Evolutionary conservation across 2,329 filamentous ascomycete genomes (phyloP).

Genomic region (Thermothelomyces thermophilus): DNA sequence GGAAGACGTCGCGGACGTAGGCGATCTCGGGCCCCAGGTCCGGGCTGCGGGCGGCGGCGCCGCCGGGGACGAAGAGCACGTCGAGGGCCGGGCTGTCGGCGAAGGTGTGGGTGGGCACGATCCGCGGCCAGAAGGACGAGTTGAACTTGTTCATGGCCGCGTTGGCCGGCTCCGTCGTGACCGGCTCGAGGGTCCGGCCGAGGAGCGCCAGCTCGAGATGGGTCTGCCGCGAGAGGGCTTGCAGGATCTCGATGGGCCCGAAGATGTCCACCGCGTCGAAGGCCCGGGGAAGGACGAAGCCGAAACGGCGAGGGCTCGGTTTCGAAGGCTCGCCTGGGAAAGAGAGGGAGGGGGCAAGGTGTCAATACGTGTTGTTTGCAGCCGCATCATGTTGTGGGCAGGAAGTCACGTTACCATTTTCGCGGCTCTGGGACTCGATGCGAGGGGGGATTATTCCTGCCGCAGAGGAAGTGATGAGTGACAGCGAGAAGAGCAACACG

Average conservation of each 20-base stretch:
- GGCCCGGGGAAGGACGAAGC: slow-evolving; percentile 39
- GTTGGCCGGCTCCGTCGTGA: slow-evolving; percentile 30
- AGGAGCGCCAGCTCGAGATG: slow-evolving; percentile 38
- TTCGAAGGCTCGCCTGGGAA: background rate
- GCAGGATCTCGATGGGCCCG: slow-evolving; percentile 41
- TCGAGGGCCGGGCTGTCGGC: slow-evolving; percentile 47
- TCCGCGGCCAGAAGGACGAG: slow-evolving; percentile 32
- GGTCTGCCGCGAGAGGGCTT: slow-evolving; percentile 33
- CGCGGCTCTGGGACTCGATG: background rate
- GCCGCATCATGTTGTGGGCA: too few species aligned
- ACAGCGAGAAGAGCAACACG: background rate
- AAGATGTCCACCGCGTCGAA: slow-evolving; percentile 42
- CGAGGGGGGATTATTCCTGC: background rate
- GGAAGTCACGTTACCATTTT: too few species aligned
- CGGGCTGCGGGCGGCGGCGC: slow-evolving; percentile 40
- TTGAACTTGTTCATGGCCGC: slow-evolving; percentile 29
- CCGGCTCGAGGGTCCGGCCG: slow-evolving; percentile 35
- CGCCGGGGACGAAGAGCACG: slow-evolving; percentile 61
- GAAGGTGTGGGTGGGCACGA: slow-evolving; percentile 47
- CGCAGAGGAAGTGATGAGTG: background rate
- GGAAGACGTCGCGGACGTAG: slow-evolving; percentile 41
- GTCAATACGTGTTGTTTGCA: background rate
- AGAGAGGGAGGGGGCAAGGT: too few species aligned
- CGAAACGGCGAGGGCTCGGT: slow-evolving; percentile 27
- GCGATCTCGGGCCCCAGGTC: slow-evolving; percentile 34